Evolutionary conservation across 371 early-diverging fungal genomes (phyloP).

Genomic region (Circinella minor): DNA sequence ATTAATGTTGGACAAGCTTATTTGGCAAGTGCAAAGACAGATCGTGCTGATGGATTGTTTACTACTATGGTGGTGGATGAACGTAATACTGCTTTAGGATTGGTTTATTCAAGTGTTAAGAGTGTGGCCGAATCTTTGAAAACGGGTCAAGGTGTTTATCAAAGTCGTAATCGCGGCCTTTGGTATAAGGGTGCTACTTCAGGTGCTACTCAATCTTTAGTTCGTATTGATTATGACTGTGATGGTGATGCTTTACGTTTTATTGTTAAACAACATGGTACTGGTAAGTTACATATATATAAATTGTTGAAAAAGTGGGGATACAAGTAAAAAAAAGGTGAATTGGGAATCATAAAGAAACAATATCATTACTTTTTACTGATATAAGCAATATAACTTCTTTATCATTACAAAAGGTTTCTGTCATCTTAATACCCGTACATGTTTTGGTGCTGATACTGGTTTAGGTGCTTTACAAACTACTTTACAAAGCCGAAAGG

Average conservation of each 20-base stretch:
- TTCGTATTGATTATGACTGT: slow-evolving; percentile 84
- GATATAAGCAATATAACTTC: no score
- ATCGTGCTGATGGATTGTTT: slow-evolving; percentile 89
- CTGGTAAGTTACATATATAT: slow-evolving; percentile 54
- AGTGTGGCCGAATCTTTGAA: slow-evolving; percentile 85
- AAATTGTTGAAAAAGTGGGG: no score
- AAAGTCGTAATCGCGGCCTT: slow-evolving; percentile 87
- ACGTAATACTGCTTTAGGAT: slow-evolving; percentile 84
- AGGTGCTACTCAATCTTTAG: slow-evolving; percentile 88
- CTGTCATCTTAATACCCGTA: slow-evolving; percentile 91
- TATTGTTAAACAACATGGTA: slow-evolving; percentile 86
- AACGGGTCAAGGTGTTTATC: slow-evolving; percentile 88
- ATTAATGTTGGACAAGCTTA: slow-evolving; percentile 75
- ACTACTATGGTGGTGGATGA: slow-evolving; percentile 94
- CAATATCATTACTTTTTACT: no score
- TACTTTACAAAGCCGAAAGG: slow-evolving; percentile 69
- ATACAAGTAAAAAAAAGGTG: no score
- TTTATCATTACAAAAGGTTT: slow-evolving; percentile 63
- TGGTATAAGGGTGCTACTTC: slow-evolving; percentile 97
- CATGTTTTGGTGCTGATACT: slow-evolving; percentile 86
- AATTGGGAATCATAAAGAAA: no score
- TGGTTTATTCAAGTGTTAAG: slow-evolving; percentile 88
- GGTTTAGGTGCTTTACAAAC: slow-evolving; percentile 78
- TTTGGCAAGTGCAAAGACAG: slow-evolving; percentile 69
- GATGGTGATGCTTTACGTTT: slow-evolving; percentile 91